Evolutionary conservation across 176 grass and related monocot species (phyloP).

Genomic region (Oryza glumipatula): DNA sequence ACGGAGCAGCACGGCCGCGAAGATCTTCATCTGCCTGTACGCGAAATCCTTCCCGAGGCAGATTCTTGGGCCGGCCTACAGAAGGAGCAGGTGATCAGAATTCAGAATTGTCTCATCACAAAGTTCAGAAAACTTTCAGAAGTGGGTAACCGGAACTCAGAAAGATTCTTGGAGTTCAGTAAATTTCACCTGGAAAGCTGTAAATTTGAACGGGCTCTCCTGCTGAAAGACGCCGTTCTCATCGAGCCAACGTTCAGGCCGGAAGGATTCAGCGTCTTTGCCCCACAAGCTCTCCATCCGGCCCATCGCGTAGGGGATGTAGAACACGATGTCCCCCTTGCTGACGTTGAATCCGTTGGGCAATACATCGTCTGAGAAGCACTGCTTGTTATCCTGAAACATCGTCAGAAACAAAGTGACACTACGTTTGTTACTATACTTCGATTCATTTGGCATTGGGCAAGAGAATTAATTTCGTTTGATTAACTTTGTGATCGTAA

Average conservation of each 20-base stretch:
- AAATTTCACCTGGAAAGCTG: constrained; percentile 60
- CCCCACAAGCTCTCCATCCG: constrained; percentile 75
- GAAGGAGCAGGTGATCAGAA: not conserved
- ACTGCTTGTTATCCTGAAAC: constrained; percentile 67
- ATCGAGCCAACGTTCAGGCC: constrained; percentile 71
- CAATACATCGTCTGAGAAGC: constrained; percentile 60
- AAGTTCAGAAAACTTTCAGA: not conserved
- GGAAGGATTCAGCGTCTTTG: constrained; percentile 54
- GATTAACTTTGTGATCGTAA: not conserved
- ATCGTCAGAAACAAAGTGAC: not conserved
- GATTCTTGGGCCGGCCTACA: constrained; percentile 65
- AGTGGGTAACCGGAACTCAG: too few species aligned
- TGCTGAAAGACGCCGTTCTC: constrained; percentile 40
- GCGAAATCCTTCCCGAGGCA: constrained; percentile 77
- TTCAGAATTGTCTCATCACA: not conserved
- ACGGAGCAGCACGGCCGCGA: constrained; percentile 50
- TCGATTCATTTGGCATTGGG: not conserved
- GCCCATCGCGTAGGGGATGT: constrained; percentile 71
- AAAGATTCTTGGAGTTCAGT: not conserved
- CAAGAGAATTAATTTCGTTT: not conserved
- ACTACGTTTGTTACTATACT: not conserved
- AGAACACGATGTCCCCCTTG: constrained; percentile 67
- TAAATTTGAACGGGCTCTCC: constrained; percentile 72
- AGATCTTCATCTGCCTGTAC: constrained; percentile 72
- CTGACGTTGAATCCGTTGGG: constrained; percentile 55